Evolutionary conservation across 176 grass and related monocot genomes (phyloP).

Genomic region (Zizania latifolia): DNA sequence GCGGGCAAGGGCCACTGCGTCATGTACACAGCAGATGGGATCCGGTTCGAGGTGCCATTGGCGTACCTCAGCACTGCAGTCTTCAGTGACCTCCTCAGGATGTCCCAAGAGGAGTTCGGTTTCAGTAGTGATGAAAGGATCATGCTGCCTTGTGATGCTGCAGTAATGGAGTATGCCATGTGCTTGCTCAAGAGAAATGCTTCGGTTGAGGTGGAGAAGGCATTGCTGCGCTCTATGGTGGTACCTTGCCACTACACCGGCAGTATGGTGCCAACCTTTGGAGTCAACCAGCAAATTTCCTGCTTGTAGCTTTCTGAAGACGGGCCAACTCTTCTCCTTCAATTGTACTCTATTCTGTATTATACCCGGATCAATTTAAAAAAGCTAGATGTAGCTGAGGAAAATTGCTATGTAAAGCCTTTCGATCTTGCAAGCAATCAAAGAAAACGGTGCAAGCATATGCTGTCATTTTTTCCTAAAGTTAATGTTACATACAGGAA

Average conservation of each 20-base stretch:
- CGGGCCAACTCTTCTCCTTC: background rate
- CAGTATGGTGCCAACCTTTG: background rate
- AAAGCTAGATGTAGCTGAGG: background rate
- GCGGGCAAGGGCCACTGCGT: slow-evolving; percentile 43
- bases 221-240: slow-evolving; percentile 37
- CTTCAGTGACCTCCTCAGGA: slow-evolving; percentile 34
- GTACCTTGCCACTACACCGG: background rate
- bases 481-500: background rate
- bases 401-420: background rate
- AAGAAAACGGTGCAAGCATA: background rate
- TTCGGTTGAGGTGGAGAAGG: slow-evolving; percentile 37
- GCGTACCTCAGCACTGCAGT: slow-evolving; percentile 23
- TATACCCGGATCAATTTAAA: background rate
- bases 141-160: slow-evolving; percentile 40
- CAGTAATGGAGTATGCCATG: slow-evolving; percentile 42
- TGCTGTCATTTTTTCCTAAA: background rate
- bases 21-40: slow-evolving; percentile 29
- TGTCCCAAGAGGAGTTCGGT: slow-evolving; percentile 42
- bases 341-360: background rate
- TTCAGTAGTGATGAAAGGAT: slow-evolving; percentile 19
- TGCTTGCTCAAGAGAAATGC: slow-evolving; percentile 24
- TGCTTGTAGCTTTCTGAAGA: slow-evolving; percentile 6
- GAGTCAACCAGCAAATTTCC: background rate
- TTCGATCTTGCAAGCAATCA: background rate
- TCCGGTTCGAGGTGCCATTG: slow-evolving; percentile 40